Evolutionary conservation across 208 protist species (phyloP).

Genomic region (Porcisia hertigi): DNA sequence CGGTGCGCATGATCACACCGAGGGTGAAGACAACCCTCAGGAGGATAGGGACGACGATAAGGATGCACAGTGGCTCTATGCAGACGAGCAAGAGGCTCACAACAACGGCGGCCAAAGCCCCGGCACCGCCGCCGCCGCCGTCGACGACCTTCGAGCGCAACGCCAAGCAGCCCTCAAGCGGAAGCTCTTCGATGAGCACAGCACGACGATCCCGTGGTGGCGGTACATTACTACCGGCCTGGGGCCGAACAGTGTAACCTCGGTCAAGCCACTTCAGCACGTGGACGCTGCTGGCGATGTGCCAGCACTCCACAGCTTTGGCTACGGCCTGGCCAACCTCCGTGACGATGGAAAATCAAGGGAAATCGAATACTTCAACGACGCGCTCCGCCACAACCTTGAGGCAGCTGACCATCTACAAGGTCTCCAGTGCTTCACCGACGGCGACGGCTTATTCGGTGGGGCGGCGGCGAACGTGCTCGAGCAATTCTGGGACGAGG

Average conservation of each 20-base stretch:
- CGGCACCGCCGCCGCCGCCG: neutral
- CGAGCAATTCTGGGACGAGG: constrained; percentile 70
- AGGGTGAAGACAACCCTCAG: neutral
- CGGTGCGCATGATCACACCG: neutral
- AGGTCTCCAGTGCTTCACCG: constrained; percentile 76
- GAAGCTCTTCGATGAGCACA: constrained; percentile 47
- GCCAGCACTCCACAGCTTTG: constrained; percentile 71
- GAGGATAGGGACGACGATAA: neutral
- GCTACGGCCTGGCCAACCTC: constrained; percentile 60
- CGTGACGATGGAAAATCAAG: constrained; percentile 16
- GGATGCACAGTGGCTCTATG: neutral
- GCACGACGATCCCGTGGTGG: constrained; percentile 75
- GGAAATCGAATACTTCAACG: constrained; percentile 34
- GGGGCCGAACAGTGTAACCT: constrained; percentile 39
- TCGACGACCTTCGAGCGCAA: neutral
- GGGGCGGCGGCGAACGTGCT: constrained; percentile 71
- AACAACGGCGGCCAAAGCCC: neutral
- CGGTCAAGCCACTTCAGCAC: constrained; percentile 57
- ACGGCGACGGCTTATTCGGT: constrained; percentile 77
- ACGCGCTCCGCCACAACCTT: constrained; percentile 57
- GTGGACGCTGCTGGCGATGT: constrained; percentile 46
- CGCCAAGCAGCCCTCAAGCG: constrained; percentile 10
- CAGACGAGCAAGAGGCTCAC: neutral
- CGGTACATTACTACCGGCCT: constrained; percentile 83
- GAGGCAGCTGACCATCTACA: constrained; percentile 72